Percentiles rank a stretch among this genome's conserved stretches.
These are phyloP conservation scores for Sisymbrium altissimum DNA, from an alignment of 345 rosid genomes.

Conservation along the genomic window DNA sequence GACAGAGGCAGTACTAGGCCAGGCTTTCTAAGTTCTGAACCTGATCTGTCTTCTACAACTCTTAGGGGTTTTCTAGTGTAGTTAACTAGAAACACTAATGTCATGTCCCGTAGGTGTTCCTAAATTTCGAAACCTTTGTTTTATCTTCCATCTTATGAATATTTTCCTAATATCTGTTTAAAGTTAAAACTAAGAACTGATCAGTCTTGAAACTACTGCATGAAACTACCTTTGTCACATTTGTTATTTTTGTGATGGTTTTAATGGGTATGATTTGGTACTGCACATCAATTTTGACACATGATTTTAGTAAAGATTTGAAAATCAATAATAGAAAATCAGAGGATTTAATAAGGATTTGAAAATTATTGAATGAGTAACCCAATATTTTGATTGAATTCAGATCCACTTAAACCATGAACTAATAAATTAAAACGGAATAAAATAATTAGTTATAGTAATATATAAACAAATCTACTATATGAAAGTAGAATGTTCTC, in stretches of 20 bases:
- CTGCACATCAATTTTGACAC: neutral
- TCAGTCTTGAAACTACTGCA: neutral
- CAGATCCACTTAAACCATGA: neutral
- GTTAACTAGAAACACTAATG: neutral
- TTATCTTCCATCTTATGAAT: neutral
- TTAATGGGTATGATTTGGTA: neutral
- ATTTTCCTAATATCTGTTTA: neutral
- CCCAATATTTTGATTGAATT: neutral
- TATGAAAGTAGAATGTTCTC: no score
- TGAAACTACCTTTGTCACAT: neutral
- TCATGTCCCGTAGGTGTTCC: neutral
- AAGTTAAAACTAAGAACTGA: neutral
- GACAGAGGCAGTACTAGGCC: conserved; percentile 32
- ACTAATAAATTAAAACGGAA: neutral
- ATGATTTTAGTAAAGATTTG: neutral
- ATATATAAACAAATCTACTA: neutral
- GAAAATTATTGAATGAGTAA: neutral
- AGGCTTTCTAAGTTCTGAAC: neutral
- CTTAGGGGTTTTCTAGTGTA: neutral
- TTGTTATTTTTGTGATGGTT: neutral
- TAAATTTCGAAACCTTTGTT: neutral
- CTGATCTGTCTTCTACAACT: neutral
- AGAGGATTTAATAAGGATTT: neutral
- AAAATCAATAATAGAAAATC: neutral
- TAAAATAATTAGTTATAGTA: neutral